Evolutionary conservation across 202 grass and related monocot genomes (phyloP).

Genomic region (Saccharum hybrid): DNA sequence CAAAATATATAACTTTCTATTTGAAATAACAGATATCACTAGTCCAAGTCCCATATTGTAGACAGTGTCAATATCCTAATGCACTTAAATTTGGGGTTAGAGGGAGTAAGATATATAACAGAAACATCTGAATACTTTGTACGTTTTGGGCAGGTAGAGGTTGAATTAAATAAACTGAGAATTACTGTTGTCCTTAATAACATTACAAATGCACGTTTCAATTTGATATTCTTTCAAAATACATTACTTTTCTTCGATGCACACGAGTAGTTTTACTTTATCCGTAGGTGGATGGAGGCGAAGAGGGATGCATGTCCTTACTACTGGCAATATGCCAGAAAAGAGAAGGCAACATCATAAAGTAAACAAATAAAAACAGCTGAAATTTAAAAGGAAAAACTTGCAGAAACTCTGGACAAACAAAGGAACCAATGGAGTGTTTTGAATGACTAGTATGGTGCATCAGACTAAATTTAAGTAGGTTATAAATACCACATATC

Average conservation of each 20-base stretch:
- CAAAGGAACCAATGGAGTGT: neutral
- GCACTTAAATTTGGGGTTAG: neutral
- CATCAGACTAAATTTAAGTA: conserved; percentile 9
- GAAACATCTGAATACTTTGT: conserved; percentile 1
- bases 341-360: neutral
- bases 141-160: neutral
- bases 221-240: neutral
- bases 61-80: neutral
- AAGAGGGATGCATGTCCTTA: neutral
- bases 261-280: neutral
- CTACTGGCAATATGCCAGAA: neutral
- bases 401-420: conserved; percentile 16
- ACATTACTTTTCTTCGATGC: neutral
- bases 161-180: conserved; percentile 5
- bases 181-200: neutral
- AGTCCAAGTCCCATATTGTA: neutral
- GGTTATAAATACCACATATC: neutral
- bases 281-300: neutral
- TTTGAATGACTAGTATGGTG: neutral
- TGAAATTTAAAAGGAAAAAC: conserved; percentile 20
- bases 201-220: neutral
- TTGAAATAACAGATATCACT: neutral
- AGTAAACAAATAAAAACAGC: neutral
- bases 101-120: neutral
- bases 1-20: neutral